These are phyloP conservation scores for Patellifolia procumbens DNA, from an alignment of 179 eudicot genomes.

Conservation along the genomic window DNA sequence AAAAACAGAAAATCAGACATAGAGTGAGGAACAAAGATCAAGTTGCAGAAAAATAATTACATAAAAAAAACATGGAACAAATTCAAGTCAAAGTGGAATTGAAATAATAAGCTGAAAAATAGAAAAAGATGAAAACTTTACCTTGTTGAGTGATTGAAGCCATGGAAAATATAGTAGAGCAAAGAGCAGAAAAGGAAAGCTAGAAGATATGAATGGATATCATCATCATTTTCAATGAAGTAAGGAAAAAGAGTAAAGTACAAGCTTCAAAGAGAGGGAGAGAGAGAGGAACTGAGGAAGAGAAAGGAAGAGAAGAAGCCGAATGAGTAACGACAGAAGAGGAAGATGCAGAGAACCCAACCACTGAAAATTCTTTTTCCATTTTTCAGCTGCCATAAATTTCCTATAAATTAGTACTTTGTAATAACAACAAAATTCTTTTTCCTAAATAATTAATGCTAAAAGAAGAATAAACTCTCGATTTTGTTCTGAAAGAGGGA, in stretches of 20 bases:
- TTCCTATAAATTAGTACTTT: not conserved
- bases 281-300: not conserved
- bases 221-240: not conserved
- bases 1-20: not conserved
- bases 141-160: constrained; percentile 31
- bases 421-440: no score
- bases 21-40: not conserved
- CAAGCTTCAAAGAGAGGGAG: not conserved
- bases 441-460: no score
- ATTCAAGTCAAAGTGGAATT: not conserved
- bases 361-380: not conserved
- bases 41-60: no score
- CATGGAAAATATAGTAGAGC: constrained; percentile 12
- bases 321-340: constrained; percentile 1
- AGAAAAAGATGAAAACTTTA: not conserved
- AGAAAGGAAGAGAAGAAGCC: not conserved
- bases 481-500: no score
- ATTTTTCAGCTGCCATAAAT: not conserved
- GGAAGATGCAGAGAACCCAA: constrained; percentile 17
- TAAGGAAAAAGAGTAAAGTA: constrained; percentile 17
- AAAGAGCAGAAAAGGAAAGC: not conserved
- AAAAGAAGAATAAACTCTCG: no score
- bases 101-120: not conserved
- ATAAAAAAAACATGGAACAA: constrained; percentile 2
- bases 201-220: not conserved